Evolutionary conservation across 2,329 filamentous ascomycete species (phyloP).

Genomic region (Chaetomiaceae sp.): DNA sequence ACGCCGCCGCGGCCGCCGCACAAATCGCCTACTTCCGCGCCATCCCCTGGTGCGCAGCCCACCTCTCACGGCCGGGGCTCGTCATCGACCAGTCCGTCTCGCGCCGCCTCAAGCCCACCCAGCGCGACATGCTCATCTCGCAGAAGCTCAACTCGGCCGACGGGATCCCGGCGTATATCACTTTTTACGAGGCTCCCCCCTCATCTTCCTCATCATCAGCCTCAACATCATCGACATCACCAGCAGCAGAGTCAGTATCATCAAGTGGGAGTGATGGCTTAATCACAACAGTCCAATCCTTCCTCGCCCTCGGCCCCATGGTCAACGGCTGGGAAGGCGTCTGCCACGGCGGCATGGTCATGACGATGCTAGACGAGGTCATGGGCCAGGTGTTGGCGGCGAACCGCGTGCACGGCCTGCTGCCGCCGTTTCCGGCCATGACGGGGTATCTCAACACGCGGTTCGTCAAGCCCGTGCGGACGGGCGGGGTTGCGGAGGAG

Average conservation of each 20-base stretch:
- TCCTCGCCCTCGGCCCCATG: slow-evolving; percentile 42
- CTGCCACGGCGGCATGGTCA: slow-evolving; percentile 54
- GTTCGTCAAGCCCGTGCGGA: slow-evolving; percentile 49
- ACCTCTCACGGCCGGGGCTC: slow-evolving; percentile 34
- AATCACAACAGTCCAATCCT: slow-evolving; percentile 30
- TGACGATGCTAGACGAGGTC: slow-evolving; percentile 54
- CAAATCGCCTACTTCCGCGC: slow-evolving; percentile 31
- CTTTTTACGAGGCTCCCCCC: slow-evolving; percentile 36
- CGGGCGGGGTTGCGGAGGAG: slow-evolving; percentile 38
- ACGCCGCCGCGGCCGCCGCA: slow-evolving; percentile 10
- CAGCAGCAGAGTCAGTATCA: neutral
- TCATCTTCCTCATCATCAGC: too few species aligned
- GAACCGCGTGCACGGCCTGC: slow-evolving; percentile 30
- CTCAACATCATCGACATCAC: neutral
- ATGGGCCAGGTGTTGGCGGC: slow-evolving; percentile 46
- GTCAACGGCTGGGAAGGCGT: slow-evolving; percentile 50
- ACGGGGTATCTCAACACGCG: slow-evolving; percentile 52
- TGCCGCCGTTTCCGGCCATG: slow-evolving; percentile 31
- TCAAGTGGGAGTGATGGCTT: too few species aligned
- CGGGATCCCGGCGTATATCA: slow-evolving; percentile 44
- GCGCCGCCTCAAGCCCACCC: slow-evolving; percentile 30
- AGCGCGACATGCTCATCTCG: slow-evolving; percentile 50
- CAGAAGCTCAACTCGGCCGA: slow-evolving; percentile 46
- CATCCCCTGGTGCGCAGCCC: slow-evolving; percentile 45
- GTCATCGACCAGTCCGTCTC: slow-evolving; percentile 36